Conservation (phyloP, 2,329 filamentous ascomycete species). For the Aspergillus amoenus region DNA sequence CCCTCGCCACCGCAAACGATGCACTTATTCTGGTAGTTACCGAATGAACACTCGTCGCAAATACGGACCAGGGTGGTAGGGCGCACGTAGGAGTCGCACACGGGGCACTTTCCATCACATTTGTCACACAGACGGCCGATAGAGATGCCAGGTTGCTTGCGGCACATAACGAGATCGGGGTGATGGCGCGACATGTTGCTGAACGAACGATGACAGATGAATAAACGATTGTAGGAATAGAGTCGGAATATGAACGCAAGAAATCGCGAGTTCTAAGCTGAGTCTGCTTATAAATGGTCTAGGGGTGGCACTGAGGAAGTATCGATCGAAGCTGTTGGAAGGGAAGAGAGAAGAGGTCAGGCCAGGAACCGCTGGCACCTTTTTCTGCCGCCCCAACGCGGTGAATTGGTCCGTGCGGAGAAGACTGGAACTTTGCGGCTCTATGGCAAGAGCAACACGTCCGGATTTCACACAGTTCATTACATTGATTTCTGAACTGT, state of each 20-base stretch:
- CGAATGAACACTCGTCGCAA: constrained; percentile 99
- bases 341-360: background rate
- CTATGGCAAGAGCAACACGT: constrained; percentile 14
- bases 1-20: constrained; percentile 98
- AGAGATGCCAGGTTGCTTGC: constrained; percentile 95
- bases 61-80: constrained; percentile 96
- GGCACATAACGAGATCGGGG: constrained; percentile 99
- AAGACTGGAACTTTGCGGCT: constrained; percentile 2
- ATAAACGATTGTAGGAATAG: background rate
- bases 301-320: background rate
- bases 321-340: constrained; percentile 15
- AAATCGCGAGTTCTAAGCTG: background rate
- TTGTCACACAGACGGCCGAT: constrained; percentile 99
- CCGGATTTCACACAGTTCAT: background rate
- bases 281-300: background rate
- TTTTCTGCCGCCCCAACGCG: constrained; percentile 41
- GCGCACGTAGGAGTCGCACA: constrained; percentile 98
- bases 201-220: background rate
- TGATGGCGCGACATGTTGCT: constrained; percentile 84
- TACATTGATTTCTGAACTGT: background rate
- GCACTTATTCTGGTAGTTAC: constrained; percentile 99
- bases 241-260: background rate
- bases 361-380: constrained; percentile 13
- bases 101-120: constrained; percentile 98
- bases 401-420: constrained; percentile 32